Evolutionary conservation across 1,139 yeast genomes (phyloP), one percentile per base, ranked within the genome.

Genomic region (Diutina mesorugosa): DNA sequence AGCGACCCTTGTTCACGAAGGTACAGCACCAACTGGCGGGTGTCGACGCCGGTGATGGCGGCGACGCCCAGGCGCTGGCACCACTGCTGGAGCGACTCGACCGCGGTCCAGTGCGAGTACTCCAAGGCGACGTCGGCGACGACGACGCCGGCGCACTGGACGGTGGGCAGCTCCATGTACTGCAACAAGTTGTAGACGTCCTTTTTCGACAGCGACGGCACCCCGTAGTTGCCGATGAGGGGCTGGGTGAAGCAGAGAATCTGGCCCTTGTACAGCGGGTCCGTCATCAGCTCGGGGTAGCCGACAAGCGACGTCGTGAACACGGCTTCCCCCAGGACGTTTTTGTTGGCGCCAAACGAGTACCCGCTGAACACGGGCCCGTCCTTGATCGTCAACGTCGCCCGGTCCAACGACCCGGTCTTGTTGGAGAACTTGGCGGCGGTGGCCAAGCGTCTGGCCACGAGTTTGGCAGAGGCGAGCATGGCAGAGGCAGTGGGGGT

Each of bases 51-150:
- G 48, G 97, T 84, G 64, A 93, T 87, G 57, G 97, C 99, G 58
- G 98, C 96, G 57, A 93, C 95, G 47, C 96, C 97, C 63, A 90
- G 95, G 68, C 97, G 84, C 72, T 88, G 83, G 76, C 99, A 93
- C 98, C 98, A 93, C 65, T 87, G 89, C 61, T 89, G 89, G 59
- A 93, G 79, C 29, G 96, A 87, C 74, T 93, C 98, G 51, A 93
- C 97, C 4, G 99, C 99, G 51, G 98, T 91, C 99, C 99, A 93
- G 71, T 93, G 99, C 28, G 97, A 89, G 72, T 93, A 90, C 69
- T 90, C 83, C 77, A 91, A 81, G 35, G 99, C 98, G 59, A 84
- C 97, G 67, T 93, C 97, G 50, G 96, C 90, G 54, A 93, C 99
- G 55, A 93, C 96, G 59, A 93, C 90, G 64, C 98, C 99, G 62